Conservation (phyloP, 1,284 basidiomycete genomes). For the Apiotrichum montevideense region DNA sequence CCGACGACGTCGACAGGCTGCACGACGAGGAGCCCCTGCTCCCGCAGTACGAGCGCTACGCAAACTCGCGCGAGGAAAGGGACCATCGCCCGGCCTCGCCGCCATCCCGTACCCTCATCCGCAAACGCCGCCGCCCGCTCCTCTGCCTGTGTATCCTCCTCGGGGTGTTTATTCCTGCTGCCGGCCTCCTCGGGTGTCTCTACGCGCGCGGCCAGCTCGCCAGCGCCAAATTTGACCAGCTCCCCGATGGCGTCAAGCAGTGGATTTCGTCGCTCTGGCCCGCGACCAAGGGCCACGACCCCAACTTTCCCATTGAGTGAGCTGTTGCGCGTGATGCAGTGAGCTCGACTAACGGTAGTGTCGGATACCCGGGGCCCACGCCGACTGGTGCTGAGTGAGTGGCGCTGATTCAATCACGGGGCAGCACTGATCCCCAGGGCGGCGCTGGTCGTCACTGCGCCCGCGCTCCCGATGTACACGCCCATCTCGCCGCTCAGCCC, state of each 20-base stretch:
- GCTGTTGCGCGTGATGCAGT: constrained; percentile 5
- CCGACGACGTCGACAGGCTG: constrained; percentile 12
- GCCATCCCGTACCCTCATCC: neutral
- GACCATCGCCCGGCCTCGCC: neutral
- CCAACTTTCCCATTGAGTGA: constrained; percentile 43
- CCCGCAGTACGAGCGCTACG: constrained; percentile 23
- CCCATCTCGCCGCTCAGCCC: constrained; percentile 61
- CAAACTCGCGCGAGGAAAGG: neutral
- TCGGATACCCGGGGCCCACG: constrained; percentile 74
- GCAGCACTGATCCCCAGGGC: constrained; percentile 44
- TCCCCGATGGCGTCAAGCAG: constrained; percentile 32
- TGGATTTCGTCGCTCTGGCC: constrained; percentile 28
- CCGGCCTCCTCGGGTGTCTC: constrained; percentile 21
- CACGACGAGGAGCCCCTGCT: constrained; percentile 33
- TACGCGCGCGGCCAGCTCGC: constrained; percentile 19
- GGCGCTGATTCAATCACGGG: neutral
- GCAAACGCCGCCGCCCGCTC: constrained; percentile 9
- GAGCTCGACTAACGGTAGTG: constrained; percentile 40
- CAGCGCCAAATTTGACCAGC: constrained; percentile 24
- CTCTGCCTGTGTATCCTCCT: constrained; percentile 27
- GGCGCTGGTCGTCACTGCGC: constrained; percentile 68
- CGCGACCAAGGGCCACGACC: constrained; percentile 6
- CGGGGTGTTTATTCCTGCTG: constrained; percentile 21
- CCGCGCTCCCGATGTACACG: constrained; percentile 65
- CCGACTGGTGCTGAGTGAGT: constrained; percentile 69